These are phyloP conservation scores for Ceratocystis alfenasii DNA, from an alignment of 2,329 filamentous ascomycete species.

Conservation along the genomic window DNA sequence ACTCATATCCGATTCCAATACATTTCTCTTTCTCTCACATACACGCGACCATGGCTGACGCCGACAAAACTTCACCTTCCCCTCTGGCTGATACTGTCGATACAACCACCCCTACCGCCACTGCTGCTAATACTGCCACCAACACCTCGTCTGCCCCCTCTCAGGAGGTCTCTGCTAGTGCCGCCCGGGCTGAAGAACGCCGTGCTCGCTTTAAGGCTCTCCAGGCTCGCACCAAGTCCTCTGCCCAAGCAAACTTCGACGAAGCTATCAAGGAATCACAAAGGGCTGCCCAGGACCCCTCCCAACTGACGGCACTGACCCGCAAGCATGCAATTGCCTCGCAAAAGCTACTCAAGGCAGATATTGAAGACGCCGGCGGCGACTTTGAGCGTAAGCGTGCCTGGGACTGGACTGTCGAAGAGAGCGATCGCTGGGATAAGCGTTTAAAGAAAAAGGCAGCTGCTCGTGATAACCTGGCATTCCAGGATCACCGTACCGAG, in stretches of 20 bases:
- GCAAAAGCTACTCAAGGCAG: conserved; percentile 86
- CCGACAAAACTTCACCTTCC: neutral
- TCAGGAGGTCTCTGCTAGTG: conserved; percentile 25
- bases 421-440: conserved; percentile 88
- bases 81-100: neutral
- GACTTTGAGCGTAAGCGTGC: conserved; percentile 97
- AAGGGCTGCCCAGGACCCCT: conserved; percentile 64
- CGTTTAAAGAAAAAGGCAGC: conserved; percentile 74
- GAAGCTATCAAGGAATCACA: conserved; percentile 76
- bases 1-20: neutral
- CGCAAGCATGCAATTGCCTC: conserved; percentile 78
- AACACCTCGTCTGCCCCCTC: conserved; percentile 17
- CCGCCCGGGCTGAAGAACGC: conserved; percentile 49
- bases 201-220: conserved; percentile 77
- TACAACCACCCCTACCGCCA: conserved; percentile 16
- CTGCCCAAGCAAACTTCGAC: conserved; percentile 62
- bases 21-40: neutral
- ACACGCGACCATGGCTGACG: conserved; percentile 20
- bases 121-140: conserved; percentile 6
- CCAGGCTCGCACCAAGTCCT: conserved; percentile 65
- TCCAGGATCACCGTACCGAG: conserved; percentile 78
- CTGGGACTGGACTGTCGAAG: conserved; percentile 97
- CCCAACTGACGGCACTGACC: conserved; percentile 63
- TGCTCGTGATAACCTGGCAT: conserved; percentile 73
- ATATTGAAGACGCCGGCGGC: conserved; percentile 70